Percentiles rank a stretch among this genome's conserved stretches.
Evolutionary conservation across 352 stramenopile genomes (phyloP).

Genomic region (Pythium graminicola): DNA sequence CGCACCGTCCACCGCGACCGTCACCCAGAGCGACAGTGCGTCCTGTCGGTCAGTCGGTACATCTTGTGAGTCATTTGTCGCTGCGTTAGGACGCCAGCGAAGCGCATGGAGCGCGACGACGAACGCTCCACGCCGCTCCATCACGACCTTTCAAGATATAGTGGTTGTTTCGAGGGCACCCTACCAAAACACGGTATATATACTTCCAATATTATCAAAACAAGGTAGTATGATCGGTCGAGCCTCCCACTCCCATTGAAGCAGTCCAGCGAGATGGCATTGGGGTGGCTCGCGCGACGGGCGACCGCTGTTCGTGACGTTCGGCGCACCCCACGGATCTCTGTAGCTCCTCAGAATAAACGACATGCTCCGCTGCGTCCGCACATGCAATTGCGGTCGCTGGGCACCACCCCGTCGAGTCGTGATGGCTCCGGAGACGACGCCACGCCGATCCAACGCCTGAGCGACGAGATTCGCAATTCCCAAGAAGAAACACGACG

Average conservation of each 20-base stretch:
- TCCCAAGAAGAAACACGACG: conserved; percentile 82
- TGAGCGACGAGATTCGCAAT: conserved; percentile 72
- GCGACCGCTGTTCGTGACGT: too few relatives aligned
- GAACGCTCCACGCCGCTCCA: conserved; percentile 30
- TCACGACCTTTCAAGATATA: not conserved
- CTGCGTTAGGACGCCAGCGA: conserved; percentile 14
- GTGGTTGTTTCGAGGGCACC: too few relatives aligned
- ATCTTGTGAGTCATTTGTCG: not conserved
- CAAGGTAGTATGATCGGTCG: too few relatives aligned
- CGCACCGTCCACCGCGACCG: conserved; percentile 32
- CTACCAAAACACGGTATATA: not conserved
- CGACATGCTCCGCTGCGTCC: not conserved
- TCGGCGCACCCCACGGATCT: too few relatives aligned
- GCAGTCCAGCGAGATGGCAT: conserved; percentile 2
- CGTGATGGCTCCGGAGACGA: not conserved
- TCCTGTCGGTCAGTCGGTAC: not conserved
- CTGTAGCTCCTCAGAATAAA: not conserved
- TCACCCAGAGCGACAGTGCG: conserved; percentile 27
- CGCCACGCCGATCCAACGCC: conserved; percentile 37
- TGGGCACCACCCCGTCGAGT: not conserved
- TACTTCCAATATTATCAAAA: not conserved
- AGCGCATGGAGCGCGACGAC: conserved; percentile 30
- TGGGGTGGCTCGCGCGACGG: not conserved
- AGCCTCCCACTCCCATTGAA: not conserved
- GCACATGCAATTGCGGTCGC: not conserved